These are phyloP conservation scores for Apiospora arundinis DNA, from an alignment of 2,329 filamentous ascomycete species.

Conservation along the genomic window DNA sequence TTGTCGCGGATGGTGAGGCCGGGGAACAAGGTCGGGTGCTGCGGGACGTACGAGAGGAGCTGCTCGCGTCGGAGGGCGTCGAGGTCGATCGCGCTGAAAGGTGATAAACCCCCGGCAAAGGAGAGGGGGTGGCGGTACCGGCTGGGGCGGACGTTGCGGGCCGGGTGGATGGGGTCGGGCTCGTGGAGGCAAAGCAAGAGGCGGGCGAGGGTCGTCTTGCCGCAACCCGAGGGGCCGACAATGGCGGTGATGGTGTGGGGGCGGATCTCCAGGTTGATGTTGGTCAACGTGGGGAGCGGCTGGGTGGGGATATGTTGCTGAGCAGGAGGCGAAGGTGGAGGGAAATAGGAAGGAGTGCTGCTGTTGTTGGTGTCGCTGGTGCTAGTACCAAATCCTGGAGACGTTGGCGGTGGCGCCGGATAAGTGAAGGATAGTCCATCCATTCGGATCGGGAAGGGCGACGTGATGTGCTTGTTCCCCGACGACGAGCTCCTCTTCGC, in stretches of 20 bases:
- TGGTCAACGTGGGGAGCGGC: background rate
- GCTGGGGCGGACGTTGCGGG: constrained; percentile 21
- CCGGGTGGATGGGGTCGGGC: constrained; percentile 37
- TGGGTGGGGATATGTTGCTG: no score
- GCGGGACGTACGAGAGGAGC: constrained; percentile 71
- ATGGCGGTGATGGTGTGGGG: constrained; percentile 57
- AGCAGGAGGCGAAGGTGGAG: no score
- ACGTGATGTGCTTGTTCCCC: constrained; percentile 34
- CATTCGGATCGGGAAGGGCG: constrained; percentile 57
- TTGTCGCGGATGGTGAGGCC: constrained; percentile 74
- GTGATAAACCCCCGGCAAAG: constrained; percentile 63
- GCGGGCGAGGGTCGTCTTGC: constrained; percentile 84
- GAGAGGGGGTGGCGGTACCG: constrained; percentile 51
- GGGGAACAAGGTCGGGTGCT: constrained; percentile 79
- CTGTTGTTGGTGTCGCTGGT: no score
- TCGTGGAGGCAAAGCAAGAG: constrained; percentile 76
- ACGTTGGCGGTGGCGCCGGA: constrained; percentile 58
- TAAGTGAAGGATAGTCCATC: constrained; percentile 74
- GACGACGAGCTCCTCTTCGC: constrained; percentile 33
- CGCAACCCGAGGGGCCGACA: constrained; percentile 85
- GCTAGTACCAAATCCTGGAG: background rate
- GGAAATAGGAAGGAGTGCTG: no score
- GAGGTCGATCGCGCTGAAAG: constrained; percentile 51
- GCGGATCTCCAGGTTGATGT: background rate
- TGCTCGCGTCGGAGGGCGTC: constrained; percentile 66